Evolutionary conservation across 306 rosid species (phyloP).

Genomic region (Dicorynia guianensis): DNA sequence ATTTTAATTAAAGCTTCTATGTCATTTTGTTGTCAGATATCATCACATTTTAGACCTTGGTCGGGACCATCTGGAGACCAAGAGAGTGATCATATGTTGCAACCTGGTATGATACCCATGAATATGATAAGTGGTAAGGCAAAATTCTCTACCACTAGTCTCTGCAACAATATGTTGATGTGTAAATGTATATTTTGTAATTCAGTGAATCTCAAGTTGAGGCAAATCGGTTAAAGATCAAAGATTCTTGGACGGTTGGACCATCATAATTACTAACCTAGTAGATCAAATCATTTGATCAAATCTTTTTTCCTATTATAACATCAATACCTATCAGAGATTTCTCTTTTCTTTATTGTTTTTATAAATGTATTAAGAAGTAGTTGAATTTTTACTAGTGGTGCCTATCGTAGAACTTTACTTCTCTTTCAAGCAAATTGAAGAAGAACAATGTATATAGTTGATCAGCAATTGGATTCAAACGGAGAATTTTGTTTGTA

Average conservation of each 20-base stretch:
- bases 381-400: neutral
- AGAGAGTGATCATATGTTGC: slow-evolving; percentile 7
- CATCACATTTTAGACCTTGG: slow-evolving; percentile 9
- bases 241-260: slow-evolving; percentile 51
- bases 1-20: neutral
- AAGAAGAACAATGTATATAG: neutral
- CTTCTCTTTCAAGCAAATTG: slow-evolving; percentile 1
- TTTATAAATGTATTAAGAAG: neutral
- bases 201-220: slow-evolving; percentile 52
- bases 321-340: slow-evolving; percentile 36
- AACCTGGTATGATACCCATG: neutral
- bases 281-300: slow-evolving; percentile 35
- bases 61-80: neutral
- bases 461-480: slow-evolving; percentile 11
- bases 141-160: neutral
- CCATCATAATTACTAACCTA: slow-evolving; percentile 58
- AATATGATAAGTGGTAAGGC: neutral
- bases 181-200: slow-evolving; percentile 32
- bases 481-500: neutral
- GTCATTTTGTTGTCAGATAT: neutral
- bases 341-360: neutral
- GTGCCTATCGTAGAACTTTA: neutral
- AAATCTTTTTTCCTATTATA: slow-evolving; percentile 38
- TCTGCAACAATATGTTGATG: neutral
- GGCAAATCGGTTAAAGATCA: slow-evolving; percentile 38